These are phyloP conservation scores for Tympanopsis confertula DNA, from an alignment of 2,329 filamentous ascomycete species.

Conservation along the genomic window DNA sequence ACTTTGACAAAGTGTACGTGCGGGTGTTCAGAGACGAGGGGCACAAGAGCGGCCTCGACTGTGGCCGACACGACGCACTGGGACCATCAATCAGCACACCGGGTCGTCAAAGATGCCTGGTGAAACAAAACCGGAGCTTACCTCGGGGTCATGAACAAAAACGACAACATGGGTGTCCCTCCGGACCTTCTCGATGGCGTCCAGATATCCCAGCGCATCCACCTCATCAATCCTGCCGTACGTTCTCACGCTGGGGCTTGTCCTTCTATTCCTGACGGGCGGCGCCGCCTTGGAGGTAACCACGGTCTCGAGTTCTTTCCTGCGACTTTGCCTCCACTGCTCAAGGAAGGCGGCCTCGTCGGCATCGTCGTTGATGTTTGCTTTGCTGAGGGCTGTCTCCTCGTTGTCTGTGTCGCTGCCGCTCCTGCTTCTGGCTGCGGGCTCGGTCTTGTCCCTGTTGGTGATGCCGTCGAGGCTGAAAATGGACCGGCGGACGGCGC, in stretches of 20 bases:
- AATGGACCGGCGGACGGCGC: constrained; percentile 40
- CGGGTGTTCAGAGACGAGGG: constrained; percentile 60
- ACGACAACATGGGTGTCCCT: constrained; percentile 78
- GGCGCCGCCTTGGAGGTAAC: constrained; percentile 22
- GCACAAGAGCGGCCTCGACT: constrained; percentile 67
- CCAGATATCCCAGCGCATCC: constrained; percentile 84
- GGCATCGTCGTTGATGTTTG: constrained; percentile 36
- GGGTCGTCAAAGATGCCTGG: constrained; percentile 7
- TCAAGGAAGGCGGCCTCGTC: constrained; percentile 74
- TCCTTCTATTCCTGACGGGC: constrained; percentile 53
- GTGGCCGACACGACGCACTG: constrained; percentile 70
- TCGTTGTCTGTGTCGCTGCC: constrained; percentile 27
- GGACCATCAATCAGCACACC: constrained; percentile 10
- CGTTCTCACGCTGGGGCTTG: constrained; percentile 64
- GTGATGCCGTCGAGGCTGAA: constrained; percentile 30
- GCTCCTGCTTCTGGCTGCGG: constrained; percentile 15
- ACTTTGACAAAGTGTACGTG: constrained; percentile 81
- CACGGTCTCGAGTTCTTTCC: constrained; percentile 64
- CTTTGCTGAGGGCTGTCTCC: constrained; percentile 27
- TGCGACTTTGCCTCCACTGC: constrained; percentile 71
- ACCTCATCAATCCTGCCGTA: constrained; percentile 76
- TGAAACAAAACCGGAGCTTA: constrained; percentile 30
- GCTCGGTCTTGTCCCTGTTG: constrained; percentile 6
- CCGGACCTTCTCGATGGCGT: constrained; percentile 83
- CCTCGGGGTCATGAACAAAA: constrained; percentile 80